These are phyloP conservation scores for Wickerhamomyces strasburgensis DNA, from an alignment of 805 yeast genomes.

Conservation along the genomic window DNA sequence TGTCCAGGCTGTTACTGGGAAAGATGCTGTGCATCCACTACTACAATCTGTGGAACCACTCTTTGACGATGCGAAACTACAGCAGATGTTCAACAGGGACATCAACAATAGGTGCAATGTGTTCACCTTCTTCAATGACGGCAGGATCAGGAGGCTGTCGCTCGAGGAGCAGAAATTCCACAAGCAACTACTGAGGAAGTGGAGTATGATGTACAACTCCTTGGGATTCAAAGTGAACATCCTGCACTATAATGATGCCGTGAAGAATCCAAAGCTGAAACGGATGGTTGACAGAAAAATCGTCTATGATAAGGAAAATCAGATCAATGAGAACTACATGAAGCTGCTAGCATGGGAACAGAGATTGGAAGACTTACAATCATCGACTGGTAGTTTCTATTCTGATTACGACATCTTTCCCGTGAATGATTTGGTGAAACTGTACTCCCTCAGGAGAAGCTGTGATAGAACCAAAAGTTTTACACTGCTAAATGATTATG, in stretches of 20 bases:
- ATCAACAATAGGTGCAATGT: constrained; percentile 8
- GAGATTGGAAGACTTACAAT: constrained; percentile 1
- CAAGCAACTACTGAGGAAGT: constrained; percentile 11
- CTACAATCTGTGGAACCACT: constrained; percentile 6
- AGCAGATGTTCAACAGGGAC: constrained; percentile 7
- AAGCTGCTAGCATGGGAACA: constrained; percentile 19
- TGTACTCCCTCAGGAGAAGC: background rate
- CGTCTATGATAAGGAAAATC: constrained; percentile 7
- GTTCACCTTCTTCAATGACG: constrained; percentile 21
- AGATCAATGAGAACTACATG: constrained; percentile 18
- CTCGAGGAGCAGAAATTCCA: constrained; percentile 18
- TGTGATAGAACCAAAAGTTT: constrained; percentile 1
- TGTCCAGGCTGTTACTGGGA: no score
- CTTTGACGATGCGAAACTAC: constrained; percentile 9
- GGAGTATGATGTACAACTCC: constrained; percentile 15
- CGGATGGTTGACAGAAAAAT: constrained; percentile 6
- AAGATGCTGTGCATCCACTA: constrained; percentile 37
- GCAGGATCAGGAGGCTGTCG: constrained; percentile 10
- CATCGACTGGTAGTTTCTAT: constrained; percentile 8
- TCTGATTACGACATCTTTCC: constrained; percentile 17
- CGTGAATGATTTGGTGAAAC: background rate
- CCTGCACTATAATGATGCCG: constrained; percentile 18
- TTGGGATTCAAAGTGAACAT: constrained; percentile 16
- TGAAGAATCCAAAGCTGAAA: constrained; percentile 8
- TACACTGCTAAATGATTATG: constrained; percentile 9